Percentiles rank a stretch among this genome's conserved stretches.
phyloP scores from a whole-genome alignment of 176 grass and related monocot species.

The Oryza rufipogon region DNA sequence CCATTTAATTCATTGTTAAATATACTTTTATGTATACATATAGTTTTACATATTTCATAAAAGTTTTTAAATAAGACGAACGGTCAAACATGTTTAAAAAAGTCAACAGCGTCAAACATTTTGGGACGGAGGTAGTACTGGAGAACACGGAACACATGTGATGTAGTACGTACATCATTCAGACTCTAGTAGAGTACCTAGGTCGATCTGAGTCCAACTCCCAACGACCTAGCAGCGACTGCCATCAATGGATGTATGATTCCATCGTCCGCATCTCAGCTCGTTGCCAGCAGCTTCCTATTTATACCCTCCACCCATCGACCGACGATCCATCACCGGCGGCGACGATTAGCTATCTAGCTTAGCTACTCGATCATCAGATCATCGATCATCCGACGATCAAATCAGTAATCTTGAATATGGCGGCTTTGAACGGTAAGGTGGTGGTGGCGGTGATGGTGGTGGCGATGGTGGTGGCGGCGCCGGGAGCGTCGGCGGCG shows the following conservation, averaged over 20 bases:
- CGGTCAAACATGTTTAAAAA: no score
- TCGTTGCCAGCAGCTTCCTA: background rate
- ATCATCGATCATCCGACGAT: no score
- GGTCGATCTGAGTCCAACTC: no score
- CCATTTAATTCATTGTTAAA: no score
- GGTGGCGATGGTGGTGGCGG: background rate
- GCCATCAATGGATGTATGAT: background rate
- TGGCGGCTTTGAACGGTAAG: background rate
- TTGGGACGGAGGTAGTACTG: no score
- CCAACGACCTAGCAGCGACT: background rate
- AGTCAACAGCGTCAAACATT: no score
- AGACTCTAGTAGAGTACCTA: background rate
- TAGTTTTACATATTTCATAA: no score
- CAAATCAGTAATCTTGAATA: no score
- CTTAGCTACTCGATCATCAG: no score
- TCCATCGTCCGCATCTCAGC: background rate
- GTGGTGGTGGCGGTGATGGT: background rate
- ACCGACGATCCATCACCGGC: background rate
- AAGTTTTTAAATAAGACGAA: no score
- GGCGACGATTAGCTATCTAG: background rate
- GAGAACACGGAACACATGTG: background rate
- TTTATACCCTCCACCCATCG: background rate
- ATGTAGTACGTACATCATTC: background rate
- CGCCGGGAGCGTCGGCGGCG: slow-evolving; percentile 22
- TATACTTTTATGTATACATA: no score